Percentiles rank a stretch among this genome's conserved stretches.
Conservation (phyloP, 108 stramenopile species). For the Cyclotella cryptica region DNA sequence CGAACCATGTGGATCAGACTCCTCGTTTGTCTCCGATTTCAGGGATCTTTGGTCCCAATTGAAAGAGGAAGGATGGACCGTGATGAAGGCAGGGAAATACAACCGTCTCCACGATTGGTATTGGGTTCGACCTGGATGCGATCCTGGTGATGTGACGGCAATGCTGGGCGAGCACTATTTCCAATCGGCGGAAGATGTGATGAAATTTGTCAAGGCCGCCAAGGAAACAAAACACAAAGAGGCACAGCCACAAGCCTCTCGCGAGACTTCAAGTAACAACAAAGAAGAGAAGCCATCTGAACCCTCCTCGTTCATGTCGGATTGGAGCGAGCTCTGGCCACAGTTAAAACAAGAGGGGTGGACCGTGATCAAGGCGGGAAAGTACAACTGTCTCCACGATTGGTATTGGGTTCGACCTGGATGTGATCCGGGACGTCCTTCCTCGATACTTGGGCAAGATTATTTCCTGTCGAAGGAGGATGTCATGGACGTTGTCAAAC, state of each 20-base stretch:
- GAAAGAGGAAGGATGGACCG: constrained; percentile 34
- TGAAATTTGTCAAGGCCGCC: constrained; percentile 13
- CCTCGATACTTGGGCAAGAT: constrained; percentile 32
- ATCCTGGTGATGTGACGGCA: constrained; percentile 27
- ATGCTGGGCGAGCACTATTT: constrained; percentile 40
- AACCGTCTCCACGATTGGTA: constrained; percentile 46
- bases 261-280: neutral
- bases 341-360: constrained; percentile 33
- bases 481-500: constrained; percentile 22
- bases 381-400: constrained; percentile 39
- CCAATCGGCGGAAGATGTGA: constrained; percentile 25
- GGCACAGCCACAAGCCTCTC: neutral
- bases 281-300: neutral
- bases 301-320: neutral
- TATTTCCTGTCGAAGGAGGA: constrained; percentile 42
- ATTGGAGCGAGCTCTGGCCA: constrained; percentile 15
- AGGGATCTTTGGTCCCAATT: constrained; percentile 33
- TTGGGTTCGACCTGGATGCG: constrained; percentile 36
- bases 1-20: constrained; percentile 20
- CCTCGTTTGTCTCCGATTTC: constrained; percentile 23
- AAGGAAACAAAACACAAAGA: neutral
- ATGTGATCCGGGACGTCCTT: constrained; percentile 27
- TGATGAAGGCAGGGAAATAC: constrained; percentile 33
- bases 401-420: constrained; percentile 48
- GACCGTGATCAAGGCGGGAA: constrained; percentile 30